Conservation (phyloP, 2,329 filamentous ascomycete species). For the Talaromyces sp. region DNA sequence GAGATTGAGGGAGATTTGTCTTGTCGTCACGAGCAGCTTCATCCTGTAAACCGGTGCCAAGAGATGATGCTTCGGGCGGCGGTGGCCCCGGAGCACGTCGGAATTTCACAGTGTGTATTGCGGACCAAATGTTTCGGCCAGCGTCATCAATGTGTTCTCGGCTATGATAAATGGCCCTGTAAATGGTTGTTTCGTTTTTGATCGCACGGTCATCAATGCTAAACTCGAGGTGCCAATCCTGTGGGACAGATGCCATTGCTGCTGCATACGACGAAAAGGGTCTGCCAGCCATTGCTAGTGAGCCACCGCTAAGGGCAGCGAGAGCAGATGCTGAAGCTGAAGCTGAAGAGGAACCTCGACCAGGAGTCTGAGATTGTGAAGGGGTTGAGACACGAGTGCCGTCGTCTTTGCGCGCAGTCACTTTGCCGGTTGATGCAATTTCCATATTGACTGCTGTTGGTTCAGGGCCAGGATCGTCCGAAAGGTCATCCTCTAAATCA, state of each 20-base stretch:
- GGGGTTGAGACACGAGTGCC: slow-evolving; percentile 82
- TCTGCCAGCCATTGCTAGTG: slow-evolving; percentile 51
- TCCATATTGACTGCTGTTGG: slow-evolving; percentile 89
- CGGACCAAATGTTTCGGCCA: slow-evolving; percentile 79
- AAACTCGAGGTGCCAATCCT: slow-evolving; percentile 98
- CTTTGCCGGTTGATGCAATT: slow-evolving; percentile 76
- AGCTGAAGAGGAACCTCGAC: slow-evolving; percentile 36
- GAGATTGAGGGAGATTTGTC: slow-evolving; percentile 66
- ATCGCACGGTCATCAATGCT: slow-evolving; percentile 73
- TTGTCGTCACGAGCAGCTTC: slow-evolving; percentile 47
- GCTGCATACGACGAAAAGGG: slow-evolving; percentile 74
- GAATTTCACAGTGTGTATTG: slow-evolving; percentile 87
- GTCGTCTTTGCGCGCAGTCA: slow-evolving; percentile 87
- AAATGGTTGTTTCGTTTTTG: slow-evolving; percentile 89
- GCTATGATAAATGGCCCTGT: slow-evolving; percentile 80
- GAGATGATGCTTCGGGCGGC: slow-evolving; percentile 63
- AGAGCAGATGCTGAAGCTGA: slow-evolving; percentile 19
- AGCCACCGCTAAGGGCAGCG: slow-evolving; percentile 22
- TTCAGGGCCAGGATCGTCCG: slow-evolving; percentile 67
- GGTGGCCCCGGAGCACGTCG: slow-evolving; percentile 78
- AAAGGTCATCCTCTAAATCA: slow-evolving; percentile 79
- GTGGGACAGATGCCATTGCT: slow-evolving; percentile 70
- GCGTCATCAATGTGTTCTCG: slow-evolving; percentile 57
- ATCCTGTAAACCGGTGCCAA: slow-evolving; percentile 50
- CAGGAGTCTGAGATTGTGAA: slow-evolving; percentile 48